Base-by-base conservation (phyloP, 805 yeast species). In the Metschnikowia vanudenii region DNA sequence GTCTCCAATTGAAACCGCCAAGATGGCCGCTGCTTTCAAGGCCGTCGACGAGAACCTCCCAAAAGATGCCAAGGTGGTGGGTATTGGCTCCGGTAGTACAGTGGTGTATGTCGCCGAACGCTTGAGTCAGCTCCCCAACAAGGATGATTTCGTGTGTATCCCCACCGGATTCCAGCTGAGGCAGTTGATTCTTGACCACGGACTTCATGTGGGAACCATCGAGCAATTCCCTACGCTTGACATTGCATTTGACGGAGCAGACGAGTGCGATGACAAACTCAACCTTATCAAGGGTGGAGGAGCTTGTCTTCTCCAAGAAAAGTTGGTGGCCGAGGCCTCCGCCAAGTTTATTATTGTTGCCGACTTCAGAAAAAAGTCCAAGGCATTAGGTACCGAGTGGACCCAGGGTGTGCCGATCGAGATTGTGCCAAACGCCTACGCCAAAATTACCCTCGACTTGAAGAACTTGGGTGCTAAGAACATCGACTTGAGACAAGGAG, bases 271-370 rank as follows among this genome's bases (percentile, higher is more conserved):
- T 66, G 62, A 79, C 4, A 62, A 75, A 17, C 75, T 94, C 57
- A 88, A 90, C 62, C 82, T 91, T 59, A 94, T 94, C 64, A 94
- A 94, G 69, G 99, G 99, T 55, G 99, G 99, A 40, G 99, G 99
- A 35, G 99, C 97, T 1, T 94, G 99, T 67, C 74, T 90, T 52
- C 85, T 94, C 71, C 99, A 92, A 71, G 99, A 94, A 66, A 94
- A 94, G 69, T 75, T 94, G 44, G 96, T 94, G 12, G 96, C 97
- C 14, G 77, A 80, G 46, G 81, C 88, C 51, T 82, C 97, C 3
- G 71, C 78, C 48, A 79, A 78, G 57, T 90, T 92, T 61, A 74
- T 94, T 22, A 76, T 92, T 17, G 97, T 94, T 42, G 99, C 98
- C 1, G 99, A 94, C 67, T 85, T 81, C 63, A 76, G 97, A 61